These are phyloP conservation scores for Tylopilus sp. DNA, from an alignment of 768 basidiomycete species.

Conservation along the genomic window DNA sequence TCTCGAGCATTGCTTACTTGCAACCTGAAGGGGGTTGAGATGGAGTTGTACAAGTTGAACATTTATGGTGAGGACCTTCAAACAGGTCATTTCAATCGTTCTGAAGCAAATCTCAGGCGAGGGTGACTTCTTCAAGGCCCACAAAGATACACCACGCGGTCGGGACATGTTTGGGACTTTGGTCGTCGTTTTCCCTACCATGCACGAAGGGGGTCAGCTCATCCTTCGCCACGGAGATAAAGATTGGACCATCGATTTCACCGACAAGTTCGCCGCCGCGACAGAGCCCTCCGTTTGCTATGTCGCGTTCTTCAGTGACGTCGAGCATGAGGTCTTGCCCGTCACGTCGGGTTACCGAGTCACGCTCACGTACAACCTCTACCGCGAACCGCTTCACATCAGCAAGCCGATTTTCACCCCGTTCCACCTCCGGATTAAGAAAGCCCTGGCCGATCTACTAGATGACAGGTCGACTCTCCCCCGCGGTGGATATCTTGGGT, in stretches of 20 bases:
- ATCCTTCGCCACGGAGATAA: constrained; percentile 9
- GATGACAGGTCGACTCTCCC: constrained; percentile 2
- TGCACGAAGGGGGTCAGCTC: constrained; percentile 12
- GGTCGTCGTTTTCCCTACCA: constrained; percentile 46
- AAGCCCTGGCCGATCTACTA: neutral
- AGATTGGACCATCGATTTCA: constrained; percentile 9
- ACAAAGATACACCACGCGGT: constrained; percentile 33
- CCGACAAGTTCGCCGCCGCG: neutral
- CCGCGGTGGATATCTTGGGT: constrained; percentile 9
- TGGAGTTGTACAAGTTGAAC: constrained; percentile 45
- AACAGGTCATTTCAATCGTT: neutral
- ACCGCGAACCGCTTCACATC: neutral
- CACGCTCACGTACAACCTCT: constrained; percentile 44
- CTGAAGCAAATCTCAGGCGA: neutral
- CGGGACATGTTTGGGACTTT: constrained; percentile 49
- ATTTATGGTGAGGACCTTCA: constrained; percentile 37
- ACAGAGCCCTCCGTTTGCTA: constrained; percentile 28
- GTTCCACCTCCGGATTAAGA: neutral
- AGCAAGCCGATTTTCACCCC: neutral
- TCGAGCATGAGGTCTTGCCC: constrained; percentile 43
- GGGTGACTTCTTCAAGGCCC: constrained; percentile 13
- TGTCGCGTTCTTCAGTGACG: constrained; percentile 41
- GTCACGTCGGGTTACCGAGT: constrained; percentile 42
- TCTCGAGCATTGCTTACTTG: constrained; percentile 4
- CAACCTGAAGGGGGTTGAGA: neutral